Percentiles rank a stretch among this genome's conserved stretches.
phyloP scores from a whole-genome alignment of 2,329 filamentous ascomycete species.

The Botrytis cinerea region DNA sequence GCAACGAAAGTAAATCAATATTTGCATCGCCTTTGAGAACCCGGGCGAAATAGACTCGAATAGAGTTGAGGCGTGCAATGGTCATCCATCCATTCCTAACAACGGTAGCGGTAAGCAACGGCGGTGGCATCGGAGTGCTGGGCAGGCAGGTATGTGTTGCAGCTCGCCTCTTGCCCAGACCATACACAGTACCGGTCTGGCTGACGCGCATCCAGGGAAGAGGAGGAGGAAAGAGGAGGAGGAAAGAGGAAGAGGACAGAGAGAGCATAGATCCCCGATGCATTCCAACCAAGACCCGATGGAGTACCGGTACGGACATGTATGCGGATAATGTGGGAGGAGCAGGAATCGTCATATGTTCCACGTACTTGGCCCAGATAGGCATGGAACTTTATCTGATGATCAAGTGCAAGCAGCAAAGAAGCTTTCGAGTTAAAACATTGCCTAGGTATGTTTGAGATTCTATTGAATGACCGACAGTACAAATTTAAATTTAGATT shows the following conservation, averaged over 20 bases:
- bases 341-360: neutral
- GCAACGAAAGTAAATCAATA: neutral
- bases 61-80: neutral
- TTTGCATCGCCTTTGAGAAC: neutral
- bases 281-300: neutral
- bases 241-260: too few species aligned
- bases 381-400: neutral
- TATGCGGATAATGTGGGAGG: neutral
- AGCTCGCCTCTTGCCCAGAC: neutral
- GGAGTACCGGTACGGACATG: neutral
- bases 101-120: neutral
- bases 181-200: neutral
- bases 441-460: neutral
- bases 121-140: neutral
- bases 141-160: neutral
- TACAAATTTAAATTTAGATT: slow-evolving; percentile 1
- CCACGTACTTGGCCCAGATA: neutral
- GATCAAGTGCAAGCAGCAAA: neutral
- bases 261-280: neutral
- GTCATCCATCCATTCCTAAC: neutral
- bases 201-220: neutral
- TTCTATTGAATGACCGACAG: neutral
- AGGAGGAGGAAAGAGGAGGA: neutral
- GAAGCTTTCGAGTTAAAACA: neutral
- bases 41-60: neutral